Base-by-base conservation (phyloP, 176 grass and related monocot species). In the Oryza rufipogon region DNA sequence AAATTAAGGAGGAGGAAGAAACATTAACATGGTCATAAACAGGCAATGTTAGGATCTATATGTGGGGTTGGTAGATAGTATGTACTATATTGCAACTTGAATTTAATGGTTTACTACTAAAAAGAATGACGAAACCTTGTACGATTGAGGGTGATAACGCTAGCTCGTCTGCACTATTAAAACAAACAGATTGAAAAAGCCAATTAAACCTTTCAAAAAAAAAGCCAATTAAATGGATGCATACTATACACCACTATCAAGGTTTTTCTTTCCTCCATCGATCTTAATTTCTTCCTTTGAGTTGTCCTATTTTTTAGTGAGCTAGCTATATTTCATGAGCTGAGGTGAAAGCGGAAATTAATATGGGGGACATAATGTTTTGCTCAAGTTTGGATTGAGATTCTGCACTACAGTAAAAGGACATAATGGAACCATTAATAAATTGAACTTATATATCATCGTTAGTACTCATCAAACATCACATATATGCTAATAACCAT, bases 241-340 rank as follows among this genome's bases (percentile, higher is more conserved):
- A 68, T 26, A 75, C 2, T 6, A n/a, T n/a, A n/a, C n/a, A n/a
- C n/a, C n/a, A 32, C 26, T 65, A 23, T 63, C 58, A 10, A 64
- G 13, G 9, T 77, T 83, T 68, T 20, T 34, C 19, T 84, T 67
- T 23, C 45, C 41, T 73, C 65, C 6, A 13, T 70, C 17, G 54
- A 58, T 58, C 25, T 22, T 15, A 15, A 14, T 54, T 49, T 84
- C 9, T 7, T 63, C 39, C 9, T 36, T 12, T 41, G 71, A 74
- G 72, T 46, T 44, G 71, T 74, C 52, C 69, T 46, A 66, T 45
- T 80, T 64, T 45, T 16, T 23, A 34, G 56, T 89, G 54, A 58
- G 19, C 13, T 6, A 71, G 36, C 66, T 86, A 83, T 86, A 90
- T 90, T 90, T 90, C 88, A 86, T 90, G 84, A 49, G 70, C 75